Conservation (phyloP, 768 basidiomycete species). For the Hygrophorus russula region DNA sequence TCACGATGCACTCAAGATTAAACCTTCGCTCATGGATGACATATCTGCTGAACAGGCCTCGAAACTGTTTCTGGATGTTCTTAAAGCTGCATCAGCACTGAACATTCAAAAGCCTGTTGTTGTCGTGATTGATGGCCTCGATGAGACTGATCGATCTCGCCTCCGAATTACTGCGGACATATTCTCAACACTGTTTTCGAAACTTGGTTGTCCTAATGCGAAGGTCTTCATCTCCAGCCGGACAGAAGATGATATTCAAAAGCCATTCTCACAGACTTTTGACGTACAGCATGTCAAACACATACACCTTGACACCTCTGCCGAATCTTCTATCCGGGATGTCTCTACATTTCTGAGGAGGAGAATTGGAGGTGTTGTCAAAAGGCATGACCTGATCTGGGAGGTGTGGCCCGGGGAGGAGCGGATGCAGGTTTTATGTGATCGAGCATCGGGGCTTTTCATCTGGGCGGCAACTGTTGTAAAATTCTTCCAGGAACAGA, state of each 20-base stretch:
- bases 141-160: too few species aligned
- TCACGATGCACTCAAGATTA: too few species aligned
- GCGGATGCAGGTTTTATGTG: slow-evolving; percentile 4
- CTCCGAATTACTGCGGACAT: too few species aligned
- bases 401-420: slow-evolving; percentile 9
- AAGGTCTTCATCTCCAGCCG: slow-evolving; percentile 12
- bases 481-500: slow-evolving; percentile 9
- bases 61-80: too few species aligned
- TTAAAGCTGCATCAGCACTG: too few species aligned
- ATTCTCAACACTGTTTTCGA: too few species aligned
- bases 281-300: slow-evolving; percentile 8
- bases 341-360: slow-evolving; percentile 7
- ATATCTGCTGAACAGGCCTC: too few species aligned
- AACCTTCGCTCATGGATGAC: too few species aligned
- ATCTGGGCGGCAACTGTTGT: slow-evolving; percentile 14
- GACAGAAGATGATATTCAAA: slow-evolving; percentile 12
- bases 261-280: slow-evolving; percentile 7
- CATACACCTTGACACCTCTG: slow-evolving; percentile 11
- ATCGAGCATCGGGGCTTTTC: slow-evolving; percentile 11
- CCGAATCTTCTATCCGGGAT: slow-evolving; percentile 10
- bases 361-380: background rate
- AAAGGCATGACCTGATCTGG: background rate
- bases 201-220: too few species aligned
- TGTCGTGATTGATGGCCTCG: too few species aligned
- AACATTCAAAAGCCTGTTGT: too few species aligned